These are phyloP conservation scores for Populus pruinosa DNA, from an alignment of 345 rosid genomes.

Conservation along the genomic window DNA sequence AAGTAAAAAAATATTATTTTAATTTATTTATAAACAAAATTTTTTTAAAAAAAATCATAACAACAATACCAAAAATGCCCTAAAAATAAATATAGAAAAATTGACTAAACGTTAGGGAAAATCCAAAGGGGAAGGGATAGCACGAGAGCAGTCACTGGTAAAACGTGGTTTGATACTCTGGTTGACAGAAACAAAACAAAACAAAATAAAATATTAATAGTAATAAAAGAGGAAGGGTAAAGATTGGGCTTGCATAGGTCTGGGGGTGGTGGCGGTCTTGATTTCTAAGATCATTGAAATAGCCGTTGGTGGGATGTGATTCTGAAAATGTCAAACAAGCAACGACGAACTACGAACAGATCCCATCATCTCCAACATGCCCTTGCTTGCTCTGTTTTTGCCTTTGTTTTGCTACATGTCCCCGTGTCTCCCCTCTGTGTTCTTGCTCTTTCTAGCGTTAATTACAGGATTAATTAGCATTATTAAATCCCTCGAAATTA, in stretches of 20 bases:
- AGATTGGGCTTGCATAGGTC: background rate
- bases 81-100: too few relatives aligned
- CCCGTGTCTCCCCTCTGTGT: constrained; percentile 9
- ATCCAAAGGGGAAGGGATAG: background rate
- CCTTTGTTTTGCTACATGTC: constrained; percentile 2
- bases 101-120: too few relatives aligned
- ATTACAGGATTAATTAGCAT: background rate
- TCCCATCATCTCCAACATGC: constrained; percentile 25
- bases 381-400: background rate
- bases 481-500: background rate
- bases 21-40: too few relatives aligned
- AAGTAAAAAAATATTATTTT: too few relatives aligned
- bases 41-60: too few relatives aligned
- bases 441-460: constrained; percentile 7
- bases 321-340: constrained; percentile 70
- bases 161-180: background rate
- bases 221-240: background rate
- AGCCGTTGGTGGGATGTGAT: constrained; percentile 25
- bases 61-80: rapidly evolving
- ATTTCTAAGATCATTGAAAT: constrained; percentile 27
- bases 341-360: constrained; percentile 46
- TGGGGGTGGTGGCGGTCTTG: background rate
- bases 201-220: background rate
- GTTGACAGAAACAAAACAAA: background rate
- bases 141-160: background rate